These are phyloP conservation scores for Aspergillus persii DNA, from an alignment of 2,329 filamentous ascomycete species.

Conservation along the genomic window DNA sequence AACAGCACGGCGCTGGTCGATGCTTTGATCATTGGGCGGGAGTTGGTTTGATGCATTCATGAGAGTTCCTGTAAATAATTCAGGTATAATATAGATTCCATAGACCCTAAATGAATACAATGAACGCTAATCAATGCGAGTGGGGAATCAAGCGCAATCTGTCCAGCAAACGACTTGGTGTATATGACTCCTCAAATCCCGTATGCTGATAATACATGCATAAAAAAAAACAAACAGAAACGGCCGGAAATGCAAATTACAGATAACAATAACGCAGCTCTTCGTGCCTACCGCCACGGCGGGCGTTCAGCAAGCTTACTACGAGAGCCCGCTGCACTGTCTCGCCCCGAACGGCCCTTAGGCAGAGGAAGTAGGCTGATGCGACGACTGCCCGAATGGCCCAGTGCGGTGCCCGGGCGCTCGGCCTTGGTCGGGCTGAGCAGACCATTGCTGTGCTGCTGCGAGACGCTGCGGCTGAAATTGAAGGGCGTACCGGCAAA, in stretches of 20 bases:
- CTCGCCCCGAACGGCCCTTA: slow-evolving; percentile 29
- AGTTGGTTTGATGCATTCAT: slow-evolving; percentile 19
- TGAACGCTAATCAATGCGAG: slow-evolving; percentile 14
- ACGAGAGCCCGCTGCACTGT: slow-evolving; percentile 23
- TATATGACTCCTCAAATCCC: slow-evolving; percentile 16
- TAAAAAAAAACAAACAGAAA: slow-evolving; percentile 8
- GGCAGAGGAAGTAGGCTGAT: slow-evolving; percentile 42
- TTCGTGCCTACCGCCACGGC: slow-evolving; percentile 31
- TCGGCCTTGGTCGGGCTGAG: slow-evolving; percentile 28
- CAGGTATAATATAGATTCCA: background rate
- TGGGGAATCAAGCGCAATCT: slow-evolving; percentile 21
- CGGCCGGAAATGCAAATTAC: slow-evolving; percentile 18
- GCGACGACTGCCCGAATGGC: slow-evolving; percentile 38
- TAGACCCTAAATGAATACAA: slow-evolving; percentile 2
- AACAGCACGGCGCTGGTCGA: slow-evolving; percentile 39
- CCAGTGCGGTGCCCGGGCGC: slow-evolving; percentile 40
- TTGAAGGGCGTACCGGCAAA: slow-evolving; percentile 35
- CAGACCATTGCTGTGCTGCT: slow-evolving; percentile 16
- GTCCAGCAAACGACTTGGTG: slow-evolving; percentile 15
- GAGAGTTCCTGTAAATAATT: background rate
- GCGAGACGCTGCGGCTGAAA: slow-evolving; percentile 30
- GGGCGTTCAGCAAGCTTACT: slow-evolving; percentile 34
- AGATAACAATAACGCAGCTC: slow-evolving; percentile 6
- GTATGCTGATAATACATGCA: slow-evolving; percentile 11
- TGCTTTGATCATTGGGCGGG: slow-evolving; percentile 39